Conservation (phyloP, 371 early-diverging fungal species). For the Mortierella polycephala region DNA sequence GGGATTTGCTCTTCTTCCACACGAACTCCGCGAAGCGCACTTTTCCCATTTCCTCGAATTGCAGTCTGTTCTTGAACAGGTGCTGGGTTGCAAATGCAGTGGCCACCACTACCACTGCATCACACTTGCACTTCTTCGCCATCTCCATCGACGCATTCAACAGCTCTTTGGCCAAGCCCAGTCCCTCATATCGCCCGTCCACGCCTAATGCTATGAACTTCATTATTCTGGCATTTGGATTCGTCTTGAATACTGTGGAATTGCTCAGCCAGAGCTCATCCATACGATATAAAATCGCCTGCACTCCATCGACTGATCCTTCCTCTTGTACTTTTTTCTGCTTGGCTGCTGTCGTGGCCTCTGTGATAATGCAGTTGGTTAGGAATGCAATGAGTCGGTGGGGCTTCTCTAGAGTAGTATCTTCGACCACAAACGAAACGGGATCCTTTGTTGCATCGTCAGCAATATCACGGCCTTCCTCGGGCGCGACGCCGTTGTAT, state of each 20-base stretch:
- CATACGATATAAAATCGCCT: constrained; percentile 32
- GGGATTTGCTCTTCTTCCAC: constrained; percentile 4
- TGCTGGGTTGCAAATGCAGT: constrained; percentile 54
- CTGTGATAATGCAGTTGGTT: constrained; percentile 20
- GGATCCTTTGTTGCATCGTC: constrained; percentile 21
- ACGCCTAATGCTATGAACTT: constrained; percentile 52
- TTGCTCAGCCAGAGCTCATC: constrained; percentile 29
- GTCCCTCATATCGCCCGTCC: constrained; percentile 26
- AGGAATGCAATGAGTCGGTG: constrained; percentile 36
- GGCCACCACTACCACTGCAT: constrained; percentile 43
- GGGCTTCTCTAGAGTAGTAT: constrained; percentile 21
- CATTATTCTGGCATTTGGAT: constrained; percentile 42
- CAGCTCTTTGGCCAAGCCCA: constrained; percentile 45
- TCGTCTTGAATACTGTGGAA: constrained; percentile 25
- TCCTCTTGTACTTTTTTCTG: constrained; percentile 1
- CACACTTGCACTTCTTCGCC: constrained; percentile 25
- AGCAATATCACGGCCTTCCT: constrained; percentile 20
- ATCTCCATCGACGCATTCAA: constrained; percentile 33
- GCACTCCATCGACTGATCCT: constrained; percentile 10
- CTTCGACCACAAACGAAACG: constrained; percentile 49
- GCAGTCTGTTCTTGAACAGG: constrained; percentile 37
- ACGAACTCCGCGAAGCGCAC: constrained; percentile 34
- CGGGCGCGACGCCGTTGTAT: constrained; percentile 17
- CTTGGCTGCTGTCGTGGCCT: constrained; percentile 1
- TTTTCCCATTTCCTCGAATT: constrained; percentile 38